Conservation (phyloP, 108 stramenopile species). For the Discostella pseudostelligera region DNA sequence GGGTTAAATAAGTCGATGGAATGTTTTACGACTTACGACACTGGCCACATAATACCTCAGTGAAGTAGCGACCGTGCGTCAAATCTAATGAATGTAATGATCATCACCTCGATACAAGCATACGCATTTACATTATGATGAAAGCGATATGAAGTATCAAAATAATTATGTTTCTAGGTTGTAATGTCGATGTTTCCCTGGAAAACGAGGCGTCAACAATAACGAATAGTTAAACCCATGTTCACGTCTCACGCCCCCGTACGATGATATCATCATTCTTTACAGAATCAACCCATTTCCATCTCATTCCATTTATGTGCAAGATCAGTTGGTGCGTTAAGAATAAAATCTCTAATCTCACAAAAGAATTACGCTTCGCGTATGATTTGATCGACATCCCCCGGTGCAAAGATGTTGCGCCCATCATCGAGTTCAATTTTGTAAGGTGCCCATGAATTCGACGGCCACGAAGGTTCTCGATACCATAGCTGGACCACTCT, state of each 20-base stretch:
- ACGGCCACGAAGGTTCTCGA: conserved; percentile 82
- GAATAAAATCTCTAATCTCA: background rate
- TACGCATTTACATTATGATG: too few relatives aligned
- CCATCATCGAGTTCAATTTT: conserved; percentile 90
- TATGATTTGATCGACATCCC: conserved; percentile 83
- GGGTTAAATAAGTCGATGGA: too few relatives aligned
- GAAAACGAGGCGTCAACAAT: too few relatives aligned
- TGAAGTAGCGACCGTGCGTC: too few relatives aligned
- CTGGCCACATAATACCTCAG: too few relatives aligned
- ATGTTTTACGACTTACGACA: too few relatives aligned
- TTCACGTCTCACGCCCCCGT: background rate
- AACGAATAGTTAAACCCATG: too few relatives aligned
- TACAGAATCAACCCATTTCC: background rate
- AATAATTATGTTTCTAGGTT: too few relatives aligned
- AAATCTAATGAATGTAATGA: too few relatives aligned
- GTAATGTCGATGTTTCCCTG: too few relatives aligned
- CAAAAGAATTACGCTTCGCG: conserved; percentile 9
- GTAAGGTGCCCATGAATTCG: conserved; percentile 87
- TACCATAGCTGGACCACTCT: conserved; percentile 78
- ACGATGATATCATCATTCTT: background rate
- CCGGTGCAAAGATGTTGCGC: conserved; percentile 88
- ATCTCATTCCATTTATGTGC: background rate
- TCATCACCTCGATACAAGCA: too few relatives aligned
- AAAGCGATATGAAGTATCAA: too few relatives aligned
- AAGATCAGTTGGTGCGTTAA: background rate